Conservation (phyloP, 2,329 filamentous ascomycete species). For the Blastomyces parvus region DNA sequence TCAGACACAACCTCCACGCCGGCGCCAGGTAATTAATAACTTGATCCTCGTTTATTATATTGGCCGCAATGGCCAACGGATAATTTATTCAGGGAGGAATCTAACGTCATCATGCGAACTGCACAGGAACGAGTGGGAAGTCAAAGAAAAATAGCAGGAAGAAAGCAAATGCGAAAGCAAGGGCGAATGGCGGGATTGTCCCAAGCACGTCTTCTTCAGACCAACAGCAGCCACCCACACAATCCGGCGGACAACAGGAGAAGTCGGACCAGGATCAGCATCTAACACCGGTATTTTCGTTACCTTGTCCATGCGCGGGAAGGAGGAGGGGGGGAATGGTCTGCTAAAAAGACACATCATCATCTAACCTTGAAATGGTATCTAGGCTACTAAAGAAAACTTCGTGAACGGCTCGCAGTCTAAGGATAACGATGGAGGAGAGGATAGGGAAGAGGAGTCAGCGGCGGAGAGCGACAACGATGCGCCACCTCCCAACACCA, state of each 20-base stretch:
- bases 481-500: conserved; percentile 5
- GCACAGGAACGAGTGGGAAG: conserved; percentile 33
- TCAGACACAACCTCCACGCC: conserved; percentile 13
- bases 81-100: background rate
- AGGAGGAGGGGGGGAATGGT: background rate
- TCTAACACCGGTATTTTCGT: conserved; percentile 1
- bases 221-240: background rate
- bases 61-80: conserved; percentile 4
- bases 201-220: conserved; percentile 12
- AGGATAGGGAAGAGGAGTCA: conserved; percentile 27
- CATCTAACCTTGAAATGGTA: conserved; percentile 2
- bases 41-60: conserved; percentile 4
- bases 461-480: conserved; percentile 33
- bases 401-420: conserved; percentile 8
- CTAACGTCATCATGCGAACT: conserved; percentile 16
- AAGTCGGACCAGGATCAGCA: conserved; percentile 12
- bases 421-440: conserved; percentile 32
- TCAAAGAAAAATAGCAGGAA: conserved; percentile 52
- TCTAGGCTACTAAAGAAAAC: conserved; percentile 5
- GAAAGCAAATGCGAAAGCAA: conserved; percentile 40
- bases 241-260: conserved; percentile 23
- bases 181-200: conserved; percentile 30
- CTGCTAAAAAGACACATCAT: background rate
- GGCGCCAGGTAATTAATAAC: conserved; percentile 16
- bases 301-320: background rate